Evolutionary conservation across 306 rosid genomes (phyloP), one percentile per base, ranked within the genome.

Genomic region (Neltuma alba): DNA sequence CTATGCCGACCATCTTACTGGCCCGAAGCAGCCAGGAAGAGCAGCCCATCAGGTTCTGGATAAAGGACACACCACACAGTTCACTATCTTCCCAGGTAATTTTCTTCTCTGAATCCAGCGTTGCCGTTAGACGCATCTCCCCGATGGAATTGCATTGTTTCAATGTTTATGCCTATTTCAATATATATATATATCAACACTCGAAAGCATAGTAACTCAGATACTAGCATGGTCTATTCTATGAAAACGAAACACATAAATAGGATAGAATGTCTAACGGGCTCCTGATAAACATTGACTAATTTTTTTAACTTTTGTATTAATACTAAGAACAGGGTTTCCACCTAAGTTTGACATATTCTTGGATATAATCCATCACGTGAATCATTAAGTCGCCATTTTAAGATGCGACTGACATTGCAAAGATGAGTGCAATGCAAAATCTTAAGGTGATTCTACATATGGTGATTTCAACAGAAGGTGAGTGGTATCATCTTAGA

Each of bases 41-140:
- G 85, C 84, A 69, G 70, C 67, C 30, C 89, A 85, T 44, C 92
- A 80, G 23, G 85, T 76, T 48, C 38, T 65, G 9, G 89, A 85
- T 45, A 88, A 80, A 87, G 87, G 88, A 75, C 85, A 82, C 69
- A 70, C 77, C 48, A 86, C 83, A 67, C 90, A 84, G 79, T 92
- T 92, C 72, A 83, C 89, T 10, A 78, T 92, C 80, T 87, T 85
- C 84, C 88, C 91, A 78, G 95, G 97, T 92, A 82, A 81, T 42
- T 70, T 70, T 25, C 23, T 70, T 41, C 47, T 79, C 36, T 20
- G 38, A 25, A 44, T 21, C 76, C 64, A 8, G 25, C 60, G 21
- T n/a, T 44, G 11, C 18, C 13, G 48, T 76, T 67, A 16, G 70
- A 67, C 20, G 5, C 45, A 41, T 52, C 38, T 21, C 15, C 23